Evolutionary conservation across 2,329 filamentous ascomycete species (phyloP).

Genomic region (Talaromyces sp.): DNA sequence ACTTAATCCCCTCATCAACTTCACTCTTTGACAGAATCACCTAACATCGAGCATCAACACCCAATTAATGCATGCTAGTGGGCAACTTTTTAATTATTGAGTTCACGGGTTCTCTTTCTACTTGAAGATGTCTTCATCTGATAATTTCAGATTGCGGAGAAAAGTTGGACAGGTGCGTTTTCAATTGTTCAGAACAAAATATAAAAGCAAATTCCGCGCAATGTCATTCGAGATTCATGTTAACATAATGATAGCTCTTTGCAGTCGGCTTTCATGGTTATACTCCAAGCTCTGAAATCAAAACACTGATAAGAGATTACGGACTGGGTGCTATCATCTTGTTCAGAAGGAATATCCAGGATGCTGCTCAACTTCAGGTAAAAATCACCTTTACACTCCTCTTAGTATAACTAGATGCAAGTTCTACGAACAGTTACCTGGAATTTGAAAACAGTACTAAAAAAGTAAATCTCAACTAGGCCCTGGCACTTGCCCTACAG

Average conservation of each 20-base stretch:
- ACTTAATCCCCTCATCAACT: background rate
- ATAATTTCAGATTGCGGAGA: conserved; percentile 22
- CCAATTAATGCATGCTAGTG: background rate
- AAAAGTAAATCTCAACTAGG: conserved; percentile 23
- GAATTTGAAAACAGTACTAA: background rate
- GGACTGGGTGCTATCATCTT: conserved; percentile 43
- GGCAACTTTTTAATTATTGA: background rate
- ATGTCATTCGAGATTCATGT: background rate
- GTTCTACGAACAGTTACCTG: too few species aligned
- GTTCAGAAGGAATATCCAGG: conserved; percentile 42
- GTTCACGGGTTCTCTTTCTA: background rate
- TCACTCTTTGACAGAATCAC: background rate
- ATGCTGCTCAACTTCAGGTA: conserved; percentile 39
- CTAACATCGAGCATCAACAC: background rate
- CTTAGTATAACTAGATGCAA: too few species aligned
- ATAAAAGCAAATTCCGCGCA: background rate
- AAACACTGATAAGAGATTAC: conserved; percentile 41
- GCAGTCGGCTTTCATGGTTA: conserved; percentile 45
- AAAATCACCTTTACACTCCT: background rate
- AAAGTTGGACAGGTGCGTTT: conserved; percentile 35
- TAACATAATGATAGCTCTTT: conserved; percentile 35
- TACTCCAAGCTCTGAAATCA: conserved; percentile 40
- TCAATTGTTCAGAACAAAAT: conserved; percentile 9
- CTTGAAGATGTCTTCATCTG: conserved; percentile 15
- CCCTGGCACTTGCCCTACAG: conserved; percentile 37